A percentile compares a stretch with the other conserved stretches of the same genome.
These are phyloP conservation scores for Meira nashicola DNA, from an alignment of 1,284 basidiomycete genomes.

Conservation along the genomic window DNA sequence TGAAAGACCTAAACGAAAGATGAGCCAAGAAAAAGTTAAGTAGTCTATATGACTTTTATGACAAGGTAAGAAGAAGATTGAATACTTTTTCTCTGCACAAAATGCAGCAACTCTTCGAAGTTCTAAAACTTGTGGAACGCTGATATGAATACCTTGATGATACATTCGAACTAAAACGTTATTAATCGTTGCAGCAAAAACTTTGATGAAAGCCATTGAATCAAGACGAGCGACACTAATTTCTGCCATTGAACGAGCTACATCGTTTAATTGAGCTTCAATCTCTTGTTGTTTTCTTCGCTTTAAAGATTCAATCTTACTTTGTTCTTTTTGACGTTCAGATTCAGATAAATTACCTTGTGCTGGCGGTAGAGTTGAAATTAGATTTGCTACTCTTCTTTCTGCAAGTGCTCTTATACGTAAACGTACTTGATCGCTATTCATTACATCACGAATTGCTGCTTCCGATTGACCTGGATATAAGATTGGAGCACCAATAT, in stretches of 20 bases:
- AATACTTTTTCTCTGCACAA: conserved; percentile 49
- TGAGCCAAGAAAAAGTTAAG: conserved; percentile 42
- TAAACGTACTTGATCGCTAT: conserved; percentile 36
- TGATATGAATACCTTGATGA: conserved; percentile 49
- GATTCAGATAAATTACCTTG: conserved; percentile 17
- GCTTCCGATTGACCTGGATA: conserved; percentile 36
- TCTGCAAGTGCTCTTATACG: conserved; percentile 35
- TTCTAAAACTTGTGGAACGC: conserved; percentile 42
- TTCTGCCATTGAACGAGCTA: conserved; percentile 32
- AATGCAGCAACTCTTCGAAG: conserved; percentile 43
- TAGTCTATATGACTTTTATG: conserved; percentile 54
- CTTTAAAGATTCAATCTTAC: conserved; percentile 28
- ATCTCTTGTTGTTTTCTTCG: conserved; percentile 36
- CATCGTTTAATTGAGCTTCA: conserved; percentile 37
- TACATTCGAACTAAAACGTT: conserved; percentile 53
- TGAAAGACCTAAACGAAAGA: conserved; percentile 52
- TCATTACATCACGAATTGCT: conserved; percentile 33
- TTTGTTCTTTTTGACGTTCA: conserved; percentile 23
- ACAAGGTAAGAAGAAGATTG: conserved; percentile 53
- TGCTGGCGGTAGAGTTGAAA: conserved; percentile 15
- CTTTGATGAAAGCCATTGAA: conserved; percentile 34
- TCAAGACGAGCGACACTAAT: conserved; percentile 38
- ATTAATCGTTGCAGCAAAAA: conserved; percentile 46
- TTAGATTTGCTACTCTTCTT: conserved; percentile 28
- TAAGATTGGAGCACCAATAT: conserved; percentile 44